These are phyloP conservation scores for Aspergillus mulundensis DNA, from an alignment of 495 filamentous ascomycete genomes.

Conservation along the genomic window DNA sequence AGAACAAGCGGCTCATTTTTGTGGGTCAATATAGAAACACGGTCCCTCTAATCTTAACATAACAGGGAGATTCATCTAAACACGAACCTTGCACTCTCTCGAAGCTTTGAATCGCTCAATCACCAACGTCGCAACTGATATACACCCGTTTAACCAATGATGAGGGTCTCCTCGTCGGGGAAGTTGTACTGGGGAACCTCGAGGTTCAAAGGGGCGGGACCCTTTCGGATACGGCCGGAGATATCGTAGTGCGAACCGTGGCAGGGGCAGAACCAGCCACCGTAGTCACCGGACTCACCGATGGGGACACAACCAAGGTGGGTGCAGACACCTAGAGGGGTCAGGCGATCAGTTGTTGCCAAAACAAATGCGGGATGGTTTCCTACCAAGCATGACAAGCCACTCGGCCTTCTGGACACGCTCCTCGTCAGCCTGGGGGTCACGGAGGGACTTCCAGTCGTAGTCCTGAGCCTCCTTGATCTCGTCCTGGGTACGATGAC, in stretches of 20 bases:
- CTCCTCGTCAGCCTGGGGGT: slow-evolving; percentile 85
- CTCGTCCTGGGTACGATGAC: slow-evolving; percentile 87
- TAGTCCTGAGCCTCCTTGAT: slow-evolving; percentile 79
- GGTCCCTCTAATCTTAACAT: slow-evolving; percentile 45
- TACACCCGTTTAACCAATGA: slow-evolving; percentile 64
- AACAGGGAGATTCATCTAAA: slow-evolving; percentile 42
- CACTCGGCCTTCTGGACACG: slow-evolving; percentile 98
- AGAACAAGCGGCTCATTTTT: slow-evolving; percentile 38
- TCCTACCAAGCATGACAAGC: slow-evolving; percentile 93
- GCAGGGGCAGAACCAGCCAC: slow-evolving; percentile 99
- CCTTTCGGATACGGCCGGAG: slow-evolving; percentile 92
- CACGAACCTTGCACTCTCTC: slow-evolving; percentile 21
- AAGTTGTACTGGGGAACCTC: slow-evolving; percentile 90
- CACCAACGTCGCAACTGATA: slow-evolving; percentile 2
- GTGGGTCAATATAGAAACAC: slow-evolving; percentile 46
- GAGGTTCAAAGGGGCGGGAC: slow-evolving; percentile 93
- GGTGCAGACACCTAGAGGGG: slow-evolving; percentile 83
- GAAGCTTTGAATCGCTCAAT: slow-evolving; percentile 8
- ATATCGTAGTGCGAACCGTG: slow-evolving; percentile 99
- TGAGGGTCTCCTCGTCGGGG: slow-evolving; percentile 69
- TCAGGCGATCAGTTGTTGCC: slow-evolving; percentile 9
- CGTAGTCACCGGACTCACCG: slow-evolving; percentile 95
- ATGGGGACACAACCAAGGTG: slow-evolving; percentile 99
- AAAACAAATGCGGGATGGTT: not conserved
- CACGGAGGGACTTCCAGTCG: slow-evolving; percentile 74